These are phyloP conservation scores for Taphrina communis DNA, from an alignment of 1,139 yeast genomes.

Conservation along the genomic window DNA sequence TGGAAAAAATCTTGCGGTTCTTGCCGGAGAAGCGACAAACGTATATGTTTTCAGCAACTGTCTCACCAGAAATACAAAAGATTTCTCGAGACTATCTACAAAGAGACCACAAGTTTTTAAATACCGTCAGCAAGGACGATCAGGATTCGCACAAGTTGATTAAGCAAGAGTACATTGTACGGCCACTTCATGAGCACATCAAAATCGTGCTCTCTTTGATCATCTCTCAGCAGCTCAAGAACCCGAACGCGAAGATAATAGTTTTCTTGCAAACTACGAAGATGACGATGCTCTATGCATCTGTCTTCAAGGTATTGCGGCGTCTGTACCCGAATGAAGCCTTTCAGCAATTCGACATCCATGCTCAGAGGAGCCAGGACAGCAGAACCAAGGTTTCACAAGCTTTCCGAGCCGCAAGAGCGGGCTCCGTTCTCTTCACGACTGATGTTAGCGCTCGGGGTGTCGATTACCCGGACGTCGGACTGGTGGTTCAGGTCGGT, in stretches of 20 bases:
- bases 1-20: conserved; percentile 67
- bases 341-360: conserved; percentile 56
- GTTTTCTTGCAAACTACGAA: conserved; percentile 42
- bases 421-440: conserved; percentile 65
- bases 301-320: conserved; percentile 79
- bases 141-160: conserved; percentile 26
- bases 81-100: conserved; percentile 68
- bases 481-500: conserved; percentile 77
- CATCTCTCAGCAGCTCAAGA: conserved; percentile 24
- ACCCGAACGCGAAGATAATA: conserved; percentile 30
- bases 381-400: conserved; percentile 74
- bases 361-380: conserved; percentile 79
- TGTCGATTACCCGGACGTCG: conserved; percentile 91
- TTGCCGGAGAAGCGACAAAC: conserved; percentile 92
- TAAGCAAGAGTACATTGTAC: conserved; percentile 36
- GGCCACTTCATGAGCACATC: conserved; percentile 23
- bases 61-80: conserved; percentile 71
- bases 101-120: conserved; percentile 73
- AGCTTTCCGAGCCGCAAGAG: conserved; percentile 59
- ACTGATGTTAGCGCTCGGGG: conserved; percentile 83
- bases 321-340: conserved; percentile 70
- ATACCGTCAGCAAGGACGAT: conserved; percentile 65
- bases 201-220: conserved; percentile 24
- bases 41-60: conserved; percentile 90
- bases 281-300: conserved; percentile 27